A percentile compares a stretch with the other conserved stretches of the same genome.
Conservation (phyloP, 768 basidiomycete genomes). For the Scleroderma citrinum region DNA sequence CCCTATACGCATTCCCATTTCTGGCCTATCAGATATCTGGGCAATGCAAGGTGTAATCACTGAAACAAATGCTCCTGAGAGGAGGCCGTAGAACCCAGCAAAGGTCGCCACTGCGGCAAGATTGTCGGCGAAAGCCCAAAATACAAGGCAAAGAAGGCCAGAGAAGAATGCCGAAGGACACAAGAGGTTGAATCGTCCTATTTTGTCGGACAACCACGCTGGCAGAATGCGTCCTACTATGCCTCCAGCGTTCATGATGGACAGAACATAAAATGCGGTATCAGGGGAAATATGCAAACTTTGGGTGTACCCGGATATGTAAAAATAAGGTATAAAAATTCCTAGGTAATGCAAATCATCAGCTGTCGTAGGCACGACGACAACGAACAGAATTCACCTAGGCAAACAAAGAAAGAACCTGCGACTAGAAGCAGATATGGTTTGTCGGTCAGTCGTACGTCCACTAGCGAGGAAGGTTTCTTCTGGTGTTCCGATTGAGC, state of each 20-base stretch:
- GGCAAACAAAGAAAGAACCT: slow-evolving; percentile 54
- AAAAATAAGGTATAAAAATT: slow-evolving; percentile 68
- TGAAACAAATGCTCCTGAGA: slow-evolving; percentile 63
- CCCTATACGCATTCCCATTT: slow-evolving; percentile 61
- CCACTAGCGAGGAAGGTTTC: slow-evolving; percentile 15
- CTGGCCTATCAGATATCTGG: slow-evolving; percentile 53
- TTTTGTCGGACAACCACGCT: slow-evolving; percentile 54
- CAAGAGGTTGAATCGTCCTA: slow-evolving; percentile 66
- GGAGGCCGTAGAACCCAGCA: slow-evolving; percentile 54
- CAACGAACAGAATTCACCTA: slow-evolving; percentile 39
- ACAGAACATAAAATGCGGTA: slow-evolving; percentile 50
- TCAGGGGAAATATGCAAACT: slow-evolving; percentile 32
- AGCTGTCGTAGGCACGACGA: slow-evolving; percentile 1
- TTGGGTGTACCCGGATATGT: slow-evolving; percentile 55
- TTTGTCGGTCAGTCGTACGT: slow-evolving; percentile 35
- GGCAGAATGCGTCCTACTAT: slow-evolving; percentile 61
- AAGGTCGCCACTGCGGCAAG: slow-evolving; percentile 43
- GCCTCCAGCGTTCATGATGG: slow-evolving; percentile 65
- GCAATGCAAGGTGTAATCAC: slow-evolving; percentile 63
- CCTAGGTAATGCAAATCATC: slow-evolving; percentile 32
- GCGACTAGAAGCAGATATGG: slow-evolving; percentile 46
- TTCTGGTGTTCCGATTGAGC: slow-evolving; percentile 19
- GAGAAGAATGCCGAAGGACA: slow-evolving; percentile 56
- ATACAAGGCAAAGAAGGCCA: slow-evolving; percentile 50
- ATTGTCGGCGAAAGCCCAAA: slow-evolving; percentile 49